Percentiles rank a stretch among this genome's conserved stretches.
Evolutionary conservation across 306 rosid species (phyloP).

Genomic region (Sicyos edulis): DNA sequence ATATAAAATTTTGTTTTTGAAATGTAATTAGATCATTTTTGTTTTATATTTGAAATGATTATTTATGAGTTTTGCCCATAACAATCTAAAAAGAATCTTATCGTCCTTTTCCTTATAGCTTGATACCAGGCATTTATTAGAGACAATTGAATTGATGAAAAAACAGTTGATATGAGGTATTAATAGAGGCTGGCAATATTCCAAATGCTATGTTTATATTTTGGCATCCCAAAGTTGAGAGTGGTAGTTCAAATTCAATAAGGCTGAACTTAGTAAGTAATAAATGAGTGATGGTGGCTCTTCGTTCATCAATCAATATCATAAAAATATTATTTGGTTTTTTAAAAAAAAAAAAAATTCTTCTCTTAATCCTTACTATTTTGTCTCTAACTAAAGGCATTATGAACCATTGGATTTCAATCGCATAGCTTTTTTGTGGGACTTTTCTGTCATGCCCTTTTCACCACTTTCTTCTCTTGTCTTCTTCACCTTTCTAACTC

Average conservation of each 20-base stretch:
- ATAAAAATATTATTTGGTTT: neutral
- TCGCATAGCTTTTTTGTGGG: neutral
- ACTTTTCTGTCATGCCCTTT: neutral
- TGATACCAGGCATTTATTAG: neutral
- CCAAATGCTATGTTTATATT: neutral
- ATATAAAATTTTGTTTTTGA: neutral
- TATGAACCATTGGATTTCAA: neutral
- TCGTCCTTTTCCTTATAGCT: neutral
- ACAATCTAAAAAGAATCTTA: neutral
- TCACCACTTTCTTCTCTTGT: conserved; percentile 8
- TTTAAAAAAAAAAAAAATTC: too few species aligned
- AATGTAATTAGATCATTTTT: too few species aligned
- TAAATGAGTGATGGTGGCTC: conserved; percentile 11
- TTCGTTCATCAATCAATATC: conserved; percentile 11
- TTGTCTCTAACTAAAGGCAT: conserved; percentile 1
- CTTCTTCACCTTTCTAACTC: conserved; percentile 10
- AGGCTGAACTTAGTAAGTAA: neutral
- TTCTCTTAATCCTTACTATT: neutral
- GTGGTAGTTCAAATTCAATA: conserved; percentile 13
- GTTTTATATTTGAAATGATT: neutral
- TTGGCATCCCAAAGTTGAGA: neutral
- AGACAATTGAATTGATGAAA: neutral
- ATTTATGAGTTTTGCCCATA: neutral
- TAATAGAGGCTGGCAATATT: neutral
- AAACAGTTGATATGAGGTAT: neutral